Conservation (phyloP, 164 flowering plant species). For the Taxillus chinensis region DNA sequence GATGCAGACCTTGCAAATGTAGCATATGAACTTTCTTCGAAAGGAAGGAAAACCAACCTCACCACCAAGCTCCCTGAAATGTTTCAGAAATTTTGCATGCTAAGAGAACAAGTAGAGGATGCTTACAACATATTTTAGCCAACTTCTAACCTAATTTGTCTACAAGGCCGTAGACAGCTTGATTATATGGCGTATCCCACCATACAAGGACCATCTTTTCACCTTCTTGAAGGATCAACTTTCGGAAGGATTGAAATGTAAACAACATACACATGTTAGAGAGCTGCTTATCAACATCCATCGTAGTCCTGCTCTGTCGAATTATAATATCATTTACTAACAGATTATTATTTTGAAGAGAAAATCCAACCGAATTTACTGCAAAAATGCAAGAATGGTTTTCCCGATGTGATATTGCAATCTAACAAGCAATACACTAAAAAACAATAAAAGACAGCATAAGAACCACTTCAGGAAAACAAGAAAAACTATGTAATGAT, state of each 20-base stretch:
- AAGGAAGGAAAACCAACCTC: slow-evolving; percentile 89
- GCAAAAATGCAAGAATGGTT: too few species aligned
- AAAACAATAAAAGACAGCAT: too few species aligned
- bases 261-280: slow-evolving; percentile 64
- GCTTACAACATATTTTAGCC: background rate
- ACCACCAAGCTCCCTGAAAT: slow-evolving; percentile 89
- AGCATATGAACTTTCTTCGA: slow-evolving; percentile 91
- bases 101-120: background rate
- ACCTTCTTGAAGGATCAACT: slow-evolving; percentile 92
- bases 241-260: slow-evolving; percentile 70
- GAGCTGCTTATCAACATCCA: slow-evolving; percentile 50
- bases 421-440: too few species aligned
- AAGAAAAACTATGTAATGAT: too few species aligned
- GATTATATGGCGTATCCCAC: slow-evolving; percentile 88
- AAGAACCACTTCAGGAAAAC: too few species aligned
- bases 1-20: slow-evolving; percentile 91
- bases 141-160: slow-evolving; percentile 70
- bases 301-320: slow-evolving; percentile 37
- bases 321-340: background rate
- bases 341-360: background rate
- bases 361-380: too few species aligned
- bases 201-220: slow-evolving; percentile 88
- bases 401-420: too few species aligned
- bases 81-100: background rate
- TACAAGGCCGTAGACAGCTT: slow-evolving; percentile 94